Evolutionary conservation across 192 early-diverging fungal genomes (phyloP).

Genomic region (Backusella mclennaniae): DNA sequence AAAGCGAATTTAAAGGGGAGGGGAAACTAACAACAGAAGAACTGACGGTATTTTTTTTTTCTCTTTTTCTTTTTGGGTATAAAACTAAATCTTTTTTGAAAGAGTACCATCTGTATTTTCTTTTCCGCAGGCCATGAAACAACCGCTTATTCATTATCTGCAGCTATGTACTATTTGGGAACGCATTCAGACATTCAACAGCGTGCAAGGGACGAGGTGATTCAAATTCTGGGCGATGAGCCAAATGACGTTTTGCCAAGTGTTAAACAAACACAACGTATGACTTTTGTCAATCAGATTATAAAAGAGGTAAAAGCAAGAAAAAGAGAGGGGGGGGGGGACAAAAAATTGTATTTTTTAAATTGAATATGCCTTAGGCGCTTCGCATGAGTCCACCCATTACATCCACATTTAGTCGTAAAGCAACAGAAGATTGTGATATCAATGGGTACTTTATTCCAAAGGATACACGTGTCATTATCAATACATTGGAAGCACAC

Average conservation of each 20-base stretch:
- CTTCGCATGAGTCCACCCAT: neutral
- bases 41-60: neutral
- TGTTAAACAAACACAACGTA: neutral
- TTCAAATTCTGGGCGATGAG: slow-evolving; percentile 15
- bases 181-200: slow-evolving; percentile 26
- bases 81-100: neutral
- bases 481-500: slow-evolving; percentile 17
- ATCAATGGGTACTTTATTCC: slow-evolving; percentile 13
- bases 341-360: too few relatives aligned
- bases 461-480: slow-evolving; percentile 7
- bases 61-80: neutral
- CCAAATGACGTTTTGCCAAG: neutral
- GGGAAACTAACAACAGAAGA: neutral
- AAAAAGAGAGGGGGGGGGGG: too few relatives aligned
- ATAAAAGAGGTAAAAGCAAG: slow-evolving; percentile 14
- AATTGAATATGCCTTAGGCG: neutral
- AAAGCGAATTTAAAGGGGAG: slow-evolving; percentile 12
- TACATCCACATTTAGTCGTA: neutral
- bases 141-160: slow-evolving; percentile 26
- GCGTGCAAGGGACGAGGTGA: slow-evolving; percentile 17
- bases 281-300: slow-evolving; percentile 20
- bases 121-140: slow-evolving; percentile 52
- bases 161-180: slow-evolving; percentile 46
- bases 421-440: slow-evolving; percentile 3
- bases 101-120: slow-evolving; percentile 39